Evolutionary conservation across 2,329 filamentous ascomycete species (phyloP).

Genomic region (Apiospora phragmitis): DNA sequence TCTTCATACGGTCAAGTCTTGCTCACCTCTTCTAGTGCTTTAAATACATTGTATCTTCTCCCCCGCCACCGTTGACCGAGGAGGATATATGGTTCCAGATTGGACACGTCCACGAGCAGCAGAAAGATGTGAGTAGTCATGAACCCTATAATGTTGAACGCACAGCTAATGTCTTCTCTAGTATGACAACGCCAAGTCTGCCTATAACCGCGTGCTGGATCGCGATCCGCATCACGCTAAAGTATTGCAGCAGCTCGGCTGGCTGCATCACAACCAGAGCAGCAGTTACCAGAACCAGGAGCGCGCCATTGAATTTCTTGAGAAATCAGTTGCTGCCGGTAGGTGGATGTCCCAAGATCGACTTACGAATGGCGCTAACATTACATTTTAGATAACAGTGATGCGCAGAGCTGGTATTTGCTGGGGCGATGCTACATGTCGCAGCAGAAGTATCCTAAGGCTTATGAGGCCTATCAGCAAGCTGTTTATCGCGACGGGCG

Average conservation of each 20-base stretch:
- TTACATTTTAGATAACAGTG: conserved; percentile 70
- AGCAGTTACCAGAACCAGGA: conserved; percentile 90
- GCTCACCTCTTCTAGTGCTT: conserved; percentile 70
- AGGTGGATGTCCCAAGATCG: conserved; percentile 36
- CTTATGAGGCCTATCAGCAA: conserved; percentile 97
- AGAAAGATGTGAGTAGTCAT: conserved; percentile 82
- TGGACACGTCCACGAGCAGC: conserved; percentile 96
- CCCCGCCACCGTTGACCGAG: conserved; percentile 87
- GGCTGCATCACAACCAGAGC: conserved; percentile 96
- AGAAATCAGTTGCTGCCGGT: conserved; percentile 95
- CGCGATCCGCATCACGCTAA: conserved; percentile 96
- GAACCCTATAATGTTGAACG: conserved; percentile 19
- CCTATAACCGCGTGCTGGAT: conserved; percentile 90
- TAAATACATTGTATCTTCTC: conserved; percentile 94
- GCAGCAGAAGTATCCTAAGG: conserved; percentile 97
- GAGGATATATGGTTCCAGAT: conserved; percentile 99
- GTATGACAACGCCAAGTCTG: conserved; percentile 91
- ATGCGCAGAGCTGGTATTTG: conserved; percentile 98
- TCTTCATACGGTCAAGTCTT: conserved; percentile 22
- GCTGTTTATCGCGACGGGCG: conserved; percentile 96
- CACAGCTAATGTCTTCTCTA: conserved; percentile 42
- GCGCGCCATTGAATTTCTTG: conserved; percentile 92
- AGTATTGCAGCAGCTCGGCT: conserved; percentile 95
- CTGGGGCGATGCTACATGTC: conserved; percentile 99
- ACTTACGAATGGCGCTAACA: conserved; percentile 13